Conservation (phyloP, 202 grass and related monocot genomes). For the Setaria italica region DNA sequence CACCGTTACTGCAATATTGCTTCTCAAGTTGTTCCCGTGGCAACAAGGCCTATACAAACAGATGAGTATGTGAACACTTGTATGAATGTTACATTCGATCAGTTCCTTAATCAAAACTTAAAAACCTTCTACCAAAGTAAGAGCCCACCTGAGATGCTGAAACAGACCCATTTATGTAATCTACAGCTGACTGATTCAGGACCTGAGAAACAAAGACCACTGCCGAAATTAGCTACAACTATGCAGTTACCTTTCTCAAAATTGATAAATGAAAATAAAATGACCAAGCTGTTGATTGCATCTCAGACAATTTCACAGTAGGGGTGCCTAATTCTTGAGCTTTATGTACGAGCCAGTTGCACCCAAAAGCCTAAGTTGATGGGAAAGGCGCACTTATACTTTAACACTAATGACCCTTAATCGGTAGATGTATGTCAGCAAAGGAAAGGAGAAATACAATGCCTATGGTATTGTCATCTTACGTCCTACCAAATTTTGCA, state of each 20-base stretch:
- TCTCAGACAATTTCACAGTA: background rate
- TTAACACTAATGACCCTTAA: background rate
- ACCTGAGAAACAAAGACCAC: constrained; percentile 59
- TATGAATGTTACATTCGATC: constrained; percentile 31
- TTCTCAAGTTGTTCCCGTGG: constrained; percentile 89
- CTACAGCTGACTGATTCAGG: constrained; percentile 78
- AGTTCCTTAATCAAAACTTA: constrained; percentile 30
- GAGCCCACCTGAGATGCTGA: constrained; percentile 66
- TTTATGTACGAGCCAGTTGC: background rate
- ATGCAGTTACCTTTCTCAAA: constrained; percentile 3
- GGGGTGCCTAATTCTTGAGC: background rate
- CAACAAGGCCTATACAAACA: constrained; percentile 69
- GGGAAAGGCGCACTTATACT: background rate
- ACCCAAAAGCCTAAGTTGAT: background rate
- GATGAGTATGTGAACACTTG: constrained; percentile 29
- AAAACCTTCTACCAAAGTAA: constrained; percentile 1
- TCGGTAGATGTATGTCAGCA: background rate
- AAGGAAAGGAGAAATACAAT: constrained; percentile 9
- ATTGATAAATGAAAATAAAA: constrained; percentile 37
- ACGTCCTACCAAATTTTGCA: background rate
- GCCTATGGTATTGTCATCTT: background rate
- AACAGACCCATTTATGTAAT: constrained; percentile 79
- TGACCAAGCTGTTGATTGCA: background rate
- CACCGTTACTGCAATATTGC: constrained; percentile 48
- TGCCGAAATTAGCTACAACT: constrained; percentile 30